Base-by-base conservation (phyloP, 179 eudicot species). In the Actinidia arguta region DNA sequence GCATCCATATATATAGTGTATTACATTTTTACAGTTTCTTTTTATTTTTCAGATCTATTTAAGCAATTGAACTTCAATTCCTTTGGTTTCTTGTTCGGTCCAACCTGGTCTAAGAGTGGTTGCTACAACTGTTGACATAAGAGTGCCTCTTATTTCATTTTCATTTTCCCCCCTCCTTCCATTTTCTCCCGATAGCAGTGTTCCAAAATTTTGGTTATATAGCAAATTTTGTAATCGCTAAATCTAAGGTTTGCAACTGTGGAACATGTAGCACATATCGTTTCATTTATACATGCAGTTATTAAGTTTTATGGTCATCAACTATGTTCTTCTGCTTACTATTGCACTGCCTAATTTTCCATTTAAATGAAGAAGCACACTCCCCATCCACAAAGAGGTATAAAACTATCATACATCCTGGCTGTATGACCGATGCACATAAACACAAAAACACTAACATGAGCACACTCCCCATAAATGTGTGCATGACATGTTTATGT, bases 291-390 rank as follows among this genome's bases (percentile, higher is more conserved):
- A 69, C 69, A 20, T 39, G 5, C 69, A n/a, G 24, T 68, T 51
- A 70, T n/a, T 24, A 47, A 22, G 54, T 14, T 58, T n/a, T 9
- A 13, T 25, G 10, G 22, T 46, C 67, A 44, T 70, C 61, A 48
- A 46, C 46, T 39, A 22, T 66, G 39, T 71, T 7, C 16, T 76
- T 50, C 58, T n/a, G 1, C 46, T 83, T 42, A 69, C 70, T 78
- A n/a, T 56, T 50, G 55, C 7, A 13, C 73, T 68, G 22, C 54
- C 85, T 84, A 70, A 62, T 87, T 39, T 84, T 85, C 58, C 87
- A 96, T 98, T 96, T 96, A 84, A 95, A 96, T 84, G 99, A 96
- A 83, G 99, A 95, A 89, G 92, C 99, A 39, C 97, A 98, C 18
- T 96, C 99, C 9, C 98, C 99, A 46, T 96, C 90, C 84, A 97